phyloP scores from a whole-genome alignment of 306 rosid species.

The Trifolium pratense region DNA sequence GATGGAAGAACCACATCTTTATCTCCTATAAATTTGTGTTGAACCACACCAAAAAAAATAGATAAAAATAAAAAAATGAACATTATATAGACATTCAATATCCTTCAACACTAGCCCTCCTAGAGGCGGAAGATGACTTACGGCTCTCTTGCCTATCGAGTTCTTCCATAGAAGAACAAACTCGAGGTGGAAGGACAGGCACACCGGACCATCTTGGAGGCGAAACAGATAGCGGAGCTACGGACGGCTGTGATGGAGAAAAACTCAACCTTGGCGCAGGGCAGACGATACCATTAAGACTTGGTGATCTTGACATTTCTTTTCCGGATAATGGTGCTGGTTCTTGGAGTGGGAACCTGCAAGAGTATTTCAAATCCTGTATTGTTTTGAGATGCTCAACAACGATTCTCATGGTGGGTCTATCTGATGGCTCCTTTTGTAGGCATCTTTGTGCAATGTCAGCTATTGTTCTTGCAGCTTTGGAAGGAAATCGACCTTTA shows the following conservation, averaged over 20 bases:
- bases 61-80: constrained; percentile 41
- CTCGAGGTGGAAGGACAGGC: constrained; percentile 60
- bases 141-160: constrained; percentile 78
- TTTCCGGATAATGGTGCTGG: constrained; percentile 68
- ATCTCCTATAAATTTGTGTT: constrained; percentile 78
- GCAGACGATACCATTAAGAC: constrained; percentile 74
- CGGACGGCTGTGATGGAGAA: constrained; percentile 82
- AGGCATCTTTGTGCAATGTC: constrained; percentile 92
- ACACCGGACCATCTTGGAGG: constrained; percentile 65
- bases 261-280: constrained; percentile 71
- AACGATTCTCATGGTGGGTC: constrained; percentile 95
- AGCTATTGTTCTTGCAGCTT: constrained; percentile 88
- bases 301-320: constrained; percentile 84
- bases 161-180: constrained; percentile 81
- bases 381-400: constrained; percentile 75
- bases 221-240: constrained; percentile 57
- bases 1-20: constrained; percentile 64
- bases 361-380: constrained; percentile 81
- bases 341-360: constrained; percentile 87
- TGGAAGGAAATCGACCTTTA: constrained; percentile 85
- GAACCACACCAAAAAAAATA: constrained; percentile 66
- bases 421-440: constrained; percentile 90
- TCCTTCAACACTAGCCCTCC: constrained; percentile 89
- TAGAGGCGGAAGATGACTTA: constrained; percentile 70
- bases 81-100: constrained; percentile 79